Percentiles rank a stretch among this genome's conserved stretches.
Evolutionary conservation across 306 rosid genomes (phyloP).

Genomic region (Cucurbita maxima): DNA sequence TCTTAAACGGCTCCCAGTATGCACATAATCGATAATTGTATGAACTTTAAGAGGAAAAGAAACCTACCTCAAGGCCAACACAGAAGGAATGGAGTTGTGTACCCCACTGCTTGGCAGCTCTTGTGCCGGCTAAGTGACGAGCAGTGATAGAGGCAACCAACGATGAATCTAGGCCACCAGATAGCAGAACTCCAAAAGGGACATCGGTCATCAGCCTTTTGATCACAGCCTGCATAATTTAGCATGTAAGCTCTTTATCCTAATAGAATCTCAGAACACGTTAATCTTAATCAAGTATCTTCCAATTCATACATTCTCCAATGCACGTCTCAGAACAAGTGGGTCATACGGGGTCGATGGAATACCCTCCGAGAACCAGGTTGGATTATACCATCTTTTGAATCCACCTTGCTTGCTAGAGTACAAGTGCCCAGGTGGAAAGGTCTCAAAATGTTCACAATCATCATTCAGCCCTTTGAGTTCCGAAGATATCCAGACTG

Average conservation of each 20-base stretch:
- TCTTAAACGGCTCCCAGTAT: neutral
- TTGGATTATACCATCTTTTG: conserved; percentile 79
- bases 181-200: conserved; percentile 87
- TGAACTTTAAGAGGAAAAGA: neutral
- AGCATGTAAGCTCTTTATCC: neutral
- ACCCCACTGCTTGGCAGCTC: conserved; percentile 91
- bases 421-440: conserved; percentile 91
- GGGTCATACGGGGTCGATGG: conserved; percentile 86
- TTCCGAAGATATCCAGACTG: conserved; percentile 85
- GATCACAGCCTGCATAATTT: conserved; percentile 55
- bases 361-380: conserved; percentile 75
- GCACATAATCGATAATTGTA: neutral
- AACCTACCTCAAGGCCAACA: conserved; percentile 68
- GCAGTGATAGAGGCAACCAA: conserved; percentile 90
- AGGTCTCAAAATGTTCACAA: conserved; percentile 71
- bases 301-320: conserved; percentile 45
- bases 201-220: conserved; percentile 97
- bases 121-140: conserved; percentile 66
- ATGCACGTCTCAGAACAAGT: conserved; percentile 53
- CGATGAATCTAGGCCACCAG: conserved; percentile 89
- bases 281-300: neutral
- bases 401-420: conserved; percentile 72
- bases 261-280: neutral
- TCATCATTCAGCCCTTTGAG: conserved; percentile 81
- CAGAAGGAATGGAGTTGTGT: conserved; percentile 85